Evolutionary conservation across 805 yeast genomes (phyloP).

Genomic region (Saturnispora zaruensis): DNA sequence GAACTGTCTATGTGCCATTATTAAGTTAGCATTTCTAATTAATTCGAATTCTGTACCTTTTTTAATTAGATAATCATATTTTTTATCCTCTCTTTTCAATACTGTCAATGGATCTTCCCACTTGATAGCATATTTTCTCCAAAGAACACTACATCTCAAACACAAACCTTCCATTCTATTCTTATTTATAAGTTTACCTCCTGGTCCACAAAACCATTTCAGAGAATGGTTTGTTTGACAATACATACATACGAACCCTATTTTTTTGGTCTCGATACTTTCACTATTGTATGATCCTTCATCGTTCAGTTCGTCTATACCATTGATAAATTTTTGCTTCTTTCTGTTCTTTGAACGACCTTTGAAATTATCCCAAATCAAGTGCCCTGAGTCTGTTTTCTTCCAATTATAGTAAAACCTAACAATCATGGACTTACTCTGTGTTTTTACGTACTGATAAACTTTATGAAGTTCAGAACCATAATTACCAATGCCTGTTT

Average conservation of each 20-base stretch:
- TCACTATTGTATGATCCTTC: constrained; percentile 61
- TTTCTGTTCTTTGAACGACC: constrained; percentile 59
- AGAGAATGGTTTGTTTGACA: constrained; percentile 50
- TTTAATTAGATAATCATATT: constrained; percentile 31
- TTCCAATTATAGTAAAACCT: constrained; percentile 89
- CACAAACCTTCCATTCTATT: constrained; percentile 57
- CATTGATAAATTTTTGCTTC: constrained; percentile 35
- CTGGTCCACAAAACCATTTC: constrained; percentile 69
- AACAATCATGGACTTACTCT: constrained; percentile 70
- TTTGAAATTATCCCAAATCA: constrained; percentile 74
- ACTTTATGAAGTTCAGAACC: constrained; percentile 80
- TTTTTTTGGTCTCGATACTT: constrained; percentile 34
- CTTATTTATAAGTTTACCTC: constrained; percentile 34
- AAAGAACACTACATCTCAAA: constrained; percentile 75
- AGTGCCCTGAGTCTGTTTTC: constrained; percentile 65
- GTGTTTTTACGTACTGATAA: constrained; percentile 60
- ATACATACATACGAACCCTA: constrained; percentile 56
- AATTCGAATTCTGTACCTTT: constrained; percentile 60
- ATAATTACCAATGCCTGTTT: constrained; percentile 57
- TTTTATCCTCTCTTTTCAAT: constrained; percentile 36
- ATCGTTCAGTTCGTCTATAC: constrained; percentile 46
- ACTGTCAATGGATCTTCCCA: constrained; percentile 81
- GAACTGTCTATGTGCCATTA: constrained; percentile 41
- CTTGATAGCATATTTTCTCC: constrained; percentile 81
- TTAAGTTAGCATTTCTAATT: constrained; percentile 50